These are phyloP conservation scores for Cordyceps javanica DNA, from an alignment of 2,329 filamentous ascomycete species.

Conservation along the genomic window DNA sequence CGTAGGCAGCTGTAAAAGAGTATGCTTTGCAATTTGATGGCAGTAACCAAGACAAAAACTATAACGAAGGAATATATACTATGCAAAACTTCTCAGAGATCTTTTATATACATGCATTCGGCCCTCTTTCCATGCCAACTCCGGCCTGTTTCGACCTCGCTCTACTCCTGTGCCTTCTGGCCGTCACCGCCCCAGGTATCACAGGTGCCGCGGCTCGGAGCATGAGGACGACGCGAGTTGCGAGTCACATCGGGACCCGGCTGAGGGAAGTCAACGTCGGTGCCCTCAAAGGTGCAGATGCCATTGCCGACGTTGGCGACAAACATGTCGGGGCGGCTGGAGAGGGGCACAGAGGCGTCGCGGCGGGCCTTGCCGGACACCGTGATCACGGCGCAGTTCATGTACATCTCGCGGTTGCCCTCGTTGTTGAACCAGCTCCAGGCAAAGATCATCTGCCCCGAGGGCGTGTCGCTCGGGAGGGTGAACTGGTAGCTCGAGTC, in stretches of 20 bases:
- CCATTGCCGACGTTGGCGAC: slow-evolving; percentile 56
- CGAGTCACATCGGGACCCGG: slow-evolving; percentile 48
- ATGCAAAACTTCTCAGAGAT: no score
- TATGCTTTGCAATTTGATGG: no score
- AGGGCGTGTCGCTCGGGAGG: slow-evolving; percentile 45
- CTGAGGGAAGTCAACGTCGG: slow-evolving; percentile 56
- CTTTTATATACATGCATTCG: no score
- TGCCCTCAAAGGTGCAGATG: slow-evolving; percentile 48
- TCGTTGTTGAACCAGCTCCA: slow-evolving; percentile 61
- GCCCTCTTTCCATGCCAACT: no score
- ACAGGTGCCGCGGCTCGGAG: slow-evolving; percentile 7
- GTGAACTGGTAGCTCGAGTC: slow-evolving; percentile 45
- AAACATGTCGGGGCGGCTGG: slow-evolving; percentile 56
- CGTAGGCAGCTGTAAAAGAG: no score
- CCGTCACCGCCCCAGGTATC: slow-evolving; percentile 5
- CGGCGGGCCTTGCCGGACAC: slow-evolving; percentile 27
- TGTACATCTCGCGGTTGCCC: slow-evolving; percentile 64
- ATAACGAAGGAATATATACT: no score
- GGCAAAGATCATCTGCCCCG: slow-evolving; percentile 46
- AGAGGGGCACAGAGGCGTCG: slow-evolving; percentile 30
- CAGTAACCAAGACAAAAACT: no score
- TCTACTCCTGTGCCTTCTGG: no score
- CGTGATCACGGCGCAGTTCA: slow-evolving; percentile 59
- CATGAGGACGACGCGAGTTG: slow-evolving; percentile 14
- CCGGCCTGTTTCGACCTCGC: no score